Evolutionary conservation across 1,139 yeast species (phyloP), one percentile per base, ranked within the genome.

Genomic region (Candida sp.): DNA sequence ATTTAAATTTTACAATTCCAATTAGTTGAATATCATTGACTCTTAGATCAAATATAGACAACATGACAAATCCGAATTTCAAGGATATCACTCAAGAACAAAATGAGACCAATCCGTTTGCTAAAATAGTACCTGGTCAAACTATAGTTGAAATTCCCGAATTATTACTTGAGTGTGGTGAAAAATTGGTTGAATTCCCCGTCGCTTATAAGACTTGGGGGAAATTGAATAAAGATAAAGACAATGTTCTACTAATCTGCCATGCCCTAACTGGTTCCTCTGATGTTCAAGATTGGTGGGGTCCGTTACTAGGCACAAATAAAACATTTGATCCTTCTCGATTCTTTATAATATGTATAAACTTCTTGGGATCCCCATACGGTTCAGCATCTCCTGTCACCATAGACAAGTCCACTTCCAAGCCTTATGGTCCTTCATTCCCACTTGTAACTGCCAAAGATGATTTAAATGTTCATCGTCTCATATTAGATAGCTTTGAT

Each of bases 261-360:
- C 99, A 93, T 68, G 99, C 99, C 0, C 72, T 93, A 47, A 90
- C 98, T 0, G 99, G 99, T 0, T 88, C 97, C 0, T 79, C 97
- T 0, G 99, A 93, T 60, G 97, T 91, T 19, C 79, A 86, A 39
- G 99, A 93, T 59, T 93, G 99, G 99, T 88, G 99, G 99, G 98
- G 98, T 0, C 98, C 99, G 0, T 67, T 93, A 30, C 69, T 93
- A 38, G 99, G 99, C 0, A 79, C 84, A 4, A 87, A 82, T 22
- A 78, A 85, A 52, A 95, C 98, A 1, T 90, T 93, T 64, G 99
- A 93, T 64, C 96, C 97, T 0, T 74, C 90, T 1, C 76, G 87
- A 51, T 93, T 84, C 62, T 89, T 88, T 61, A 81, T 93, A 38
- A 74, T 93, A 11, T 93, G 99, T 63, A 69, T 93, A 47, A 93